These are phyloP conservation scores for Colletotrichum limetticola DNA, from an alignment of 2,329 filamentous ascomycete species.

Conservation along the genomic window DNA sequence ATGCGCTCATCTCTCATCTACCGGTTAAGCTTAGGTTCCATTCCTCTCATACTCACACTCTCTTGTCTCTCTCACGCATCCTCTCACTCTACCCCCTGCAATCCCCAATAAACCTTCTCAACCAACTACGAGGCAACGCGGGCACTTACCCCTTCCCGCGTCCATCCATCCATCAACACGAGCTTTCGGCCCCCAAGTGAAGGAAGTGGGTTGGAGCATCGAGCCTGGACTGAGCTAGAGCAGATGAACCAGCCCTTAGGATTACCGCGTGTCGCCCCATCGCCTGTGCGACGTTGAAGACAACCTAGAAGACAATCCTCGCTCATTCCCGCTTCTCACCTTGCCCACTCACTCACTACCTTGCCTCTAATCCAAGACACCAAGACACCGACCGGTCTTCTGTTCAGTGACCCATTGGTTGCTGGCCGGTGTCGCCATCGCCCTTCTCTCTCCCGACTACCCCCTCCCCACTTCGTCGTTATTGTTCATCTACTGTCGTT, in stretches of 20 bases:
- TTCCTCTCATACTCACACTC: neutral
- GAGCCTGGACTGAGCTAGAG: slow-evolving; percentile 20
- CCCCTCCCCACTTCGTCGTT: neutral
- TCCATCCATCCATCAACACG: neutral
- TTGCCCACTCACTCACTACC: neutral
- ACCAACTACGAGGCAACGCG: neutral
- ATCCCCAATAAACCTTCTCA: neutral
- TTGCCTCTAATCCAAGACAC: neutral
- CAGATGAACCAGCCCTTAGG: slow-evolving; percentile 5
- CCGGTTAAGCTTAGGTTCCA: neutral
- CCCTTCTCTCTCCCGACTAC: neutral
- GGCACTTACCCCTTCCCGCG: neutral
- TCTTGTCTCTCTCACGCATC: neutral
- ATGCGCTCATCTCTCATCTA: slow-evolving; percentile 2
- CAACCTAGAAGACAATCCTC: neutral
- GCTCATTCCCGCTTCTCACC: slow-evolving; percentile 21
- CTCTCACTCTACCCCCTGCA: neutral
- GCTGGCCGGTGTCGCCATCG: slow-evolving; percentile 19
- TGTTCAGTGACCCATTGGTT: neutral
- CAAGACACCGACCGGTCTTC: neutral
- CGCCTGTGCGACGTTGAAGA: slow-evolving; percentile 36
- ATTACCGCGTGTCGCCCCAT: slow-evolving; percentile 33
- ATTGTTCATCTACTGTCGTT: slow-evolving; percentile 7
- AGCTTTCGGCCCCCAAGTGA: slow-evolving; percentile 13
- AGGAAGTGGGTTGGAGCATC: slow-evolving; percentile 18